Conservation (phyloP, 345 rosid species). For the Moricandia arvensis region DNA sequence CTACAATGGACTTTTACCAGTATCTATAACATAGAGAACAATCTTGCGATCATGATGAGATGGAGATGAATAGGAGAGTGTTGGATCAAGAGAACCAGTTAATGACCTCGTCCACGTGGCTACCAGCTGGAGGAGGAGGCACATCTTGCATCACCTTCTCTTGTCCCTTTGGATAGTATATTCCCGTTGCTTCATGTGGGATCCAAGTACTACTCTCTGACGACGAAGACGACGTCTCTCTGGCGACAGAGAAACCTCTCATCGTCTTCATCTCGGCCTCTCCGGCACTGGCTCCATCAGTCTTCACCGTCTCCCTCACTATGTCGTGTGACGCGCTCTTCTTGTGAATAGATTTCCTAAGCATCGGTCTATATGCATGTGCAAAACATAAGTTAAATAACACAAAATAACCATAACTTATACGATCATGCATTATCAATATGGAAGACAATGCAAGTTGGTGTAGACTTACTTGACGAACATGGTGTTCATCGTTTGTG, state of each 20-base stretch:
- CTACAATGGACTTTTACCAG: background rate
- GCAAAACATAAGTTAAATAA: background rate
- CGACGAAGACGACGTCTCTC: conserved; percentile 26
- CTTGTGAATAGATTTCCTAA: conserved; percentile 38
- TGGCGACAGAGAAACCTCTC: conserved; percentile 27
- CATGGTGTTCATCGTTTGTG: conserved; percentile 39
- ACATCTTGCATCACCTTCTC: conserved; percentile 41
- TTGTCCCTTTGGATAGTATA: conserved; percentile 47
- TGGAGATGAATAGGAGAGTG: background rate
- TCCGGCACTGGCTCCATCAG: conserved; percentile 26
- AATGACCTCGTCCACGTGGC: conserved; percentile 34
- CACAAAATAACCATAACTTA: background rate
- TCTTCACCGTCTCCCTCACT: conserved; percentile 34
- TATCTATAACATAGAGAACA: background rate
- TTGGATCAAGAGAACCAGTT: conserved; percentile 34
- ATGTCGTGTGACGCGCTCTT: conserved; percentile 36
- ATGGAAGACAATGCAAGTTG: background rate
- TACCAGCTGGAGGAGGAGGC: conserved; percentile 41
- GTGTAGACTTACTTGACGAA: conserved; percentile 22
- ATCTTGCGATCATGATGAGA: background rate
- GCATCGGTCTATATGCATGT: conserved; percentile 33
- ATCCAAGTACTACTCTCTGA: conserved; percentile 39
- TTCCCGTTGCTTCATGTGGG: conserved; percentile 40
- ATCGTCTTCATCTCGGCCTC: conserved; percentile 20
- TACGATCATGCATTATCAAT: background rate